These are phyloP conservation scores for Cynanchum wilfordii DNA, from an alignment of 257 asterid genomes.

Conservation along the genomic window DNA sequence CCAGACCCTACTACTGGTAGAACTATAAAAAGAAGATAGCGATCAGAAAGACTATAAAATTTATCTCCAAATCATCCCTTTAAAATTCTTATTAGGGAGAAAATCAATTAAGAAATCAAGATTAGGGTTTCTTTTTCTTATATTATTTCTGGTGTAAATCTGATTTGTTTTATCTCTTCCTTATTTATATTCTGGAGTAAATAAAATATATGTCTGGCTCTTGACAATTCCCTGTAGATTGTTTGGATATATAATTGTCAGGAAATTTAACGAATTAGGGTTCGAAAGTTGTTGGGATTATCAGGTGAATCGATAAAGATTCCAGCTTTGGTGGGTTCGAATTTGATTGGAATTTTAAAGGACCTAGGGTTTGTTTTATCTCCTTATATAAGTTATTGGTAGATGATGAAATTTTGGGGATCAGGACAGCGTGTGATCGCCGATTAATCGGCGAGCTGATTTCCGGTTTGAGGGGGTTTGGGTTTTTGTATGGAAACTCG, in stretches of 20 bases:
- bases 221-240: slow-evolving; percentile 1
- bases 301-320: slow-evolving; percentile 33
- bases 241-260: background rate
- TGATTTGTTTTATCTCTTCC: background rate
- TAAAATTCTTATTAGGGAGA: background rate
- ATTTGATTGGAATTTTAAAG: slow-evolving; percentile 15
- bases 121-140: slow-evolving; percentile 33
- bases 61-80: slow-evolving; percentile 1
- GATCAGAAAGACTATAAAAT: background rate
- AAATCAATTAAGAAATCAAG: slow-evolving; percentile 11
- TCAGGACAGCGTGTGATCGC: slow-evolving; percentile 57
- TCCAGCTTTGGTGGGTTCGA: slow-evolving; percentile 24
- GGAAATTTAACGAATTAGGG: slow-evolving; percentile 16
- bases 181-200: background rate
- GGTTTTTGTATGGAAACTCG: slow-evolving; percentile 99
- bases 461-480: slow-evolving; percentile 43
- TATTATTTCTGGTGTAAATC: background rate
- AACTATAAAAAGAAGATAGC: background rate
- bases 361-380: slow-evolving; percentile 35
- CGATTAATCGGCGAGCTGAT: slow-evolving; percentile 91
- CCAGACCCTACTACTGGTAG: background rate
- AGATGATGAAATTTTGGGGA: slow-evolving; percentile 39
- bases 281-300: slow-evolving; percentile 9
- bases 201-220: background rate
- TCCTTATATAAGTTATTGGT: background rate